phyloP scores from a whole-genome alignment of 1,284 basidiomycete genomes.

The Mycena sp. region DNA sequence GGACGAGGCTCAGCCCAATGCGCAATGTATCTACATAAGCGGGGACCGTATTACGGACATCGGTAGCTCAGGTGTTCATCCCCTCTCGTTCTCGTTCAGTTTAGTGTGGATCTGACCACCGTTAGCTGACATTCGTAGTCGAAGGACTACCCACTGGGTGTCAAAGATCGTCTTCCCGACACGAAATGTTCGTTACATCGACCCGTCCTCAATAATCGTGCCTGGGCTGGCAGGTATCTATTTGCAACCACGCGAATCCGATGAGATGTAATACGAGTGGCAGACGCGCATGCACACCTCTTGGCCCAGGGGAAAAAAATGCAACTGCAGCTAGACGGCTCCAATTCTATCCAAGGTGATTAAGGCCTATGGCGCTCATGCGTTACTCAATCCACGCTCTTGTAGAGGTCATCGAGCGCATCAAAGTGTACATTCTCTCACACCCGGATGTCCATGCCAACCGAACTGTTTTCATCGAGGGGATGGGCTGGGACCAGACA shows the following conservation, averaged over 20 bases:
- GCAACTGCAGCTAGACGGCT: conserved; percentile 69
- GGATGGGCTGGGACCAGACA: conserved; percentile 95
- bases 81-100: conserved; percentile 14
- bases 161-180: conserved; percentile 9
- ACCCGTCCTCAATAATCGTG: conserved; percentile 61
- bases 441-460: conserved; percentile 65
- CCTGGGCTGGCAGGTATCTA: conserved; percentile 74
- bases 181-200: conserved; percentile 50
- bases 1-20: conserved; percentile 52
- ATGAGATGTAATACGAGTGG: background rate
- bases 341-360: conserved; percentile 60
- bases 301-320: conserved; percentile 75
- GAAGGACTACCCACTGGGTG: background rate
- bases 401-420: conserved; percentile 63
- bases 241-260: background rate
- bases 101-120: conserved; percentile 34
- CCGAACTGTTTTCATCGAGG: conserved; percentile 78
- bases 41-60: conserved; percentile 62
- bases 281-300: conserved; percentile 86
- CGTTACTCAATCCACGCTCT: no score
- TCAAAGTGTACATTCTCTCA: conserved; percentile 70
- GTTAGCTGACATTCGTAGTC: background rate
- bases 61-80: conserved; percentile 60
- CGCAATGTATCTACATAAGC: conserved; percentile 76
- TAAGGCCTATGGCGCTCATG: no score